Evolutionary conservation across 2,329 filamentous ascomycete species (phyloP), one percentile per base, ranked within the genome.

Genomic region (Xylariaceae sp.): DNA sequence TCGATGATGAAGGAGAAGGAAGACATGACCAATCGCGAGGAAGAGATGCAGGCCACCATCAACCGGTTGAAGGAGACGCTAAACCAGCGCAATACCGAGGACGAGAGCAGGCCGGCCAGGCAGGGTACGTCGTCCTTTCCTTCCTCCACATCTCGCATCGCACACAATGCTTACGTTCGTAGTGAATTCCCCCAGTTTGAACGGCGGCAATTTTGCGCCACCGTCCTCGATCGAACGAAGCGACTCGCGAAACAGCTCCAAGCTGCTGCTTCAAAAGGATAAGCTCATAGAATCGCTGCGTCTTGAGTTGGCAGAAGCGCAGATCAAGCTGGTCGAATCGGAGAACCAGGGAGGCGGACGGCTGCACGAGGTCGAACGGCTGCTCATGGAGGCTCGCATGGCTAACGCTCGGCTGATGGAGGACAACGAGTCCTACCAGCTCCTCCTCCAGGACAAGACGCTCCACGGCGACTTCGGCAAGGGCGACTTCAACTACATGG

Each of bases 341-440:
- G 89, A 97, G 65, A 95, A 96, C 61, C 81, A 85, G 63, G 90
- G 88, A 36, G 90, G 89, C 37, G 88, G 88, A 31, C 81, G 85
- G 18, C 69, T 95, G 57, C 85, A 87, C 50, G 88, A 95, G 62
- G 76, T 97, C n/a, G 89, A 97, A 66, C 83, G 85, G 53, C 78
- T 86, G 49, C 76, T 97, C 36, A 81, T 96, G 65, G 90, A 97
- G 59, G 83, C 88, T 27, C 87, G 89, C 55, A 92, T 97, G 84
- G 85, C 88, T 51, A 98, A 97, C 59, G 92, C 92, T 41, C 80
- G 89, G 31, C 71, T 98, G 47, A 92, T 96, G 85, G 92, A 98
- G 66, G 92, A 98, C 64, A 97, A 97, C 56, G 92, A 98, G 65
- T 94, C 88, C 65, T 98, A 95, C 65, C 90, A 97, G 64, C 76